Base-by-base conservation (phyloP, 495 filamentous ascomycete genomes). In the Collariella sp. region DNA sequence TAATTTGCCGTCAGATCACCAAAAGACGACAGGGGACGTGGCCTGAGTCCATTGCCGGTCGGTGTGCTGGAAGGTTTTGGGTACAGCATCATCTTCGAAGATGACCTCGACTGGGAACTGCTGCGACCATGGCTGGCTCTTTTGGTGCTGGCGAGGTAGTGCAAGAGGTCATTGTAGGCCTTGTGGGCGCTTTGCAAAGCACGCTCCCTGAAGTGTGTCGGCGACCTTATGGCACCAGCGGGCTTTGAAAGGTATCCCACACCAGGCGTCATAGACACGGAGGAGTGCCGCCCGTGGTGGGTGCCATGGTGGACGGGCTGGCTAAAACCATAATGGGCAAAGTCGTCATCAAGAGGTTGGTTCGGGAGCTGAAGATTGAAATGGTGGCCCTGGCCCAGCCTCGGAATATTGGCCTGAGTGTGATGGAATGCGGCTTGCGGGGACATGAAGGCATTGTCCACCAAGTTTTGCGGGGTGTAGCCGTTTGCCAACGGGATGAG, bases 121-220 rank as follows among this genome's bases (percentile, higher is more conserved):
- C 44, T 46, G 45, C 56, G 60, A 12, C 61, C 64, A 31, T 66
- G 64, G 15, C 70, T 58, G 10, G 68, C 65, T 57, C 73, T 83
- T 57, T 77, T 80, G 40, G 69, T 76, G 52, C 83, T 79, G 43
- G 91, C 84, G 9, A 95, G 78, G 52, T 81, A 86, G 10, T 83
- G 74, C 20, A 97, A 72, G 3, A 98, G 79, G 60, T 95, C 88
- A 35, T 90, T 81, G 70, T 98, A 97, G 20, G 91, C 82, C 47
- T 80, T 78, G 65, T 96, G 88, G 29, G 93, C 93, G 81, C 86
- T 91, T 15, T 84, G 77, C 41, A 96, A 75, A 6, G 85, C 82
- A 57, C 84, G 86, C 65, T 96, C 91, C 57, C 86, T 86, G 64
- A 87, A 89, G 57, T 83, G 80, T 5, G 74, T 68, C 61, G 81